Evolutionary conservation across 2,329 filamentous ascomycete genomes (phyloP), one percentile per base, ranked within the genome.

Genomic region (Diplocarpon mali): DNA sequence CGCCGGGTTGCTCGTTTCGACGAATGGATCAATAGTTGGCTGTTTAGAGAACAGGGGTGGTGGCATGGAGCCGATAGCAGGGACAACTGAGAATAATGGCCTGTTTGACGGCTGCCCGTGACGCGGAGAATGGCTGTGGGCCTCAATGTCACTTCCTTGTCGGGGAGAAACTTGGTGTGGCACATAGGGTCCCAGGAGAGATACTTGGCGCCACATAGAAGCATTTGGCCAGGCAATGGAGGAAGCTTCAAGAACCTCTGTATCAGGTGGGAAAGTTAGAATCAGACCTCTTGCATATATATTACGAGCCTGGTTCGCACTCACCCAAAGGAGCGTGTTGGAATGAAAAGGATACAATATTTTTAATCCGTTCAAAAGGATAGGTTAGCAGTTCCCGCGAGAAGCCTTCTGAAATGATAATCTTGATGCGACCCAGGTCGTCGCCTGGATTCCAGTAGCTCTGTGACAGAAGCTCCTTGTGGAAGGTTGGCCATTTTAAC

Each of bases 161-260:
- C 66, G 44, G 59, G 64, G 52, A 6, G 54, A 54, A 28, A 47
- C 41, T 13, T 54, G 45, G 13, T 56, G 56, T 32, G 51, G 42
- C 39, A 56, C 48, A 40, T 57, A 57, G 29, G 64, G 52, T 35
- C 57, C 51, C 24, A 65, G 62, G 48, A 67, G 62, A 12, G 67
- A 63, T 14, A 66, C 62, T 31, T 69, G 70, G 15, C 69, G 69
- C 80, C 78, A 85, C 80, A 87, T 84, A 13, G 67, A 64, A 15
- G 74, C 66, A 59, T 84, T 88, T 7, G 86, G 86, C 84, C 85
- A 93, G 2, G 85, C 84, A 57, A 93, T 87, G 3, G 73, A 74
- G 2, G 78, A 79, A 48, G 68, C 70, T 62, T 92, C 83, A 27
- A 93, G 71, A 17, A 89, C 69, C 35, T 83, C 86, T 86, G 39